These are phyloP conservation scores for Borovskyia barvae DNA, from an alignment of 208 protist genomes.

Conservation along the genomic window DNA sequence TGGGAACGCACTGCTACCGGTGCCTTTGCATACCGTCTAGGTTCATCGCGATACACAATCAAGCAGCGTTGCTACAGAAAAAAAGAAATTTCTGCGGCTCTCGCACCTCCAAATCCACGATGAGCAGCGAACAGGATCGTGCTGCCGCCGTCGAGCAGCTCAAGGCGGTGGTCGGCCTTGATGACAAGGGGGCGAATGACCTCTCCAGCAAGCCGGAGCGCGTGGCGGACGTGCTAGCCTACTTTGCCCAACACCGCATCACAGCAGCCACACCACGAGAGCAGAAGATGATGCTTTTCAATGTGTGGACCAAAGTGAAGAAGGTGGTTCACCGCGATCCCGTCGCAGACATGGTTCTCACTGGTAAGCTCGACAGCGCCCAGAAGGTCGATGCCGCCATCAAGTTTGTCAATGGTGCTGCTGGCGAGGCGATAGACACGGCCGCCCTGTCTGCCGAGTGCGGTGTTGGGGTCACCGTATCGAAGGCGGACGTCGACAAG, in stretches of 20 bases:
- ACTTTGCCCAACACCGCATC: constrained; percentile 63
- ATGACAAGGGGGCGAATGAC: constrained; percentile 87
- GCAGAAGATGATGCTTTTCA: constrained; percentile 87
- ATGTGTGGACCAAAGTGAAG: constrained; percentile 86
- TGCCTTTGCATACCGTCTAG: not conserved
- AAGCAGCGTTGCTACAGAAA: not conserved
- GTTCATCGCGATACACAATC: not conserved
- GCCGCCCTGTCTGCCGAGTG: constrained; percentile 60
- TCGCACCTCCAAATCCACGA: not conserved
- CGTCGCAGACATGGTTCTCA: constrained; percentile 56
- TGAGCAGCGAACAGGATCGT: constrained; percentile 25
- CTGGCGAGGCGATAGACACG: constrained; percentile 35
- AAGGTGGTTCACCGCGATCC: constrained; percentile 59
- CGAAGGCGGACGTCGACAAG: constrained; percentile 35
- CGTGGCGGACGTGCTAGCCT: constrained; percentile 75
- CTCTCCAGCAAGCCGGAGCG: constrained; percentile 85
- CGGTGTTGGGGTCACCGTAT: constrained; percentile 75
- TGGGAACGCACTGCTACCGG: too few species aligned
- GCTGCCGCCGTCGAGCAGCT: constrained; percentile 46
- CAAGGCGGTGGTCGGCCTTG: constrained; percentile 78
- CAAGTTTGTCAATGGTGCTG: constrained; percentile 64
- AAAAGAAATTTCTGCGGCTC: not conserved
- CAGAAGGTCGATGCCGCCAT: constrained; percentile 87
- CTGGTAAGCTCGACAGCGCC: constrained; percentile 69
- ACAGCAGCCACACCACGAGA: constrained; percentile 53